Conservation (phyloP, 805 yeast genomes). For the Starmerella cellae region DNA sequence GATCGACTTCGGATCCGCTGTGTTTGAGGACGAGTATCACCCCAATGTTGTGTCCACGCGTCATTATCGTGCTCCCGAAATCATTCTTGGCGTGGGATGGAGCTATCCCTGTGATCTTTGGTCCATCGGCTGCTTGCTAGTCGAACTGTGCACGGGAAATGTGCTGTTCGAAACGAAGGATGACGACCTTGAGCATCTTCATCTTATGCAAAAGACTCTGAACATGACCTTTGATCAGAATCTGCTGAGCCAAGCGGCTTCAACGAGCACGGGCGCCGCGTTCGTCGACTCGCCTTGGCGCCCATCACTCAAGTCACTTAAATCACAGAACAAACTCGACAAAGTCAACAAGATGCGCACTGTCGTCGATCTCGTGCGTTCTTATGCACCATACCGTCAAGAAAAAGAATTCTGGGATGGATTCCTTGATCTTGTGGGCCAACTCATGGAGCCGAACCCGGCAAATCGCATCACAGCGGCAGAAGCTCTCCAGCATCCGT, state of each 20-base stretch:
- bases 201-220: conserved; percentile 78
- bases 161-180: conserved; percentile 92
- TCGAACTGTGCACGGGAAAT: conserved; percentile 85
- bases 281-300: conserved; percentile 10
- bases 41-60: conserved; percentile 84
- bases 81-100: conserved; percentile 91
- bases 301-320: conserved; percentile 11
- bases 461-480: conserved; percentile 56
- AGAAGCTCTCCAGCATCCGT: conserved; percentile 68
- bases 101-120: conserved; percentile 93
- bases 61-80: conserved; percentile 95
- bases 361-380: conserved; percentile 14
- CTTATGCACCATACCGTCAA: conserved; percentile 12
- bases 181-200: conserved; percentile 83
- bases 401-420: conserved; percentile 70
- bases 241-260: conserved; percentile 21
- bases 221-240: conserved; percentile 33
- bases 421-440: conserved; percentile 55
- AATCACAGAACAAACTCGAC: conserved; percentile 9
- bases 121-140: conserved; percentile 89
- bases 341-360: conserved; percentile 14
- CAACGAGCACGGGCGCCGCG: conserved; percentile 15
- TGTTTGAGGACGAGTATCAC: conserved; percentile 88
- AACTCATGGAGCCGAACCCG: conserved; percentile 61
- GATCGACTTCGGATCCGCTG: conserved; percentile 95